These are phyloP conservation scores for Kurtzmaniella fragi DNA, from an alignment of 805 yeast genomes.

Conservation along the genomic window DNA sequence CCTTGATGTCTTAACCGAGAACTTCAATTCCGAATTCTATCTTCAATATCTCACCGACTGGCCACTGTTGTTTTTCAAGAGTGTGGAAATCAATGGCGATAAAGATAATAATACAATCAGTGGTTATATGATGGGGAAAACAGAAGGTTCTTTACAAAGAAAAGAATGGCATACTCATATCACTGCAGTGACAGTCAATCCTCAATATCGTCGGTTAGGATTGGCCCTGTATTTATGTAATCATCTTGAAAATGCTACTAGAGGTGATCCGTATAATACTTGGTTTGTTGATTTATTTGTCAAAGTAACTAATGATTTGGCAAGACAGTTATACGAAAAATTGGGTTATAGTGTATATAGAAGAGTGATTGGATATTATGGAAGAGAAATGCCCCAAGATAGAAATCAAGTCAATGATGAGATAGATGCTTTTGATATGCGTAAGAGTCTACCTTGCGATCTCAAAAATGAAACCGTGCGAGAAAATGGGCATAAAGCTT, in stretches of 20 bases:
- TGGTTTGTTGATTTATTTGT: constrained; percentile 90
- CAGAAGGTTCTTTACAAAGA: constrained; percentile 66
- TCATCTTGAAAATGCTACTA: constrained; percentile 65
- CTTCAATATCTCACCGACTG: constrained; percentile 76
- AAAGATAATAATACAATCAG: constrained; percentile 29
- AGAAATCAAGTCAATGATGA: constrained; percentile 53
- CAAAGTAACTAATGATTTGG: constrained; percentile 75
- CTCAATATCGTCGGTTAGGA: constrained; percentile 78
- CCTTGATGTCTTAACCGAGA: constrained; percentile 86
- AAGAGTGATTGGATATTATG: constrained; percentile 87
- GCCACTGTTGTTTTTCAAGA: constrained; percentile 87
- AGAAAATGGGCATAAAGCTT: constrained; percentile 52
- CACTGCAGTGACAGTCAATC: constrained; percentile 89
- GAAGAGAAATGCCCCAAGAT: constrained; percentile 44
- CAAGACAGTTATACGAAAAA: constrained; percentile 77
- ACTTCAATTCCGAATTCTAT: constrained; percentile 80
- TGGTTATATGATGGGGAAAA: constrained; percentile 93
- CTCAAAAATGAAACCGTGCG: constrained; percentile 48
- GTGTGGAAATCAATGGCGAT: constrained; percentile 36
- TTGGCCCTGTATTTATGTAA: constrained; percentile 77
- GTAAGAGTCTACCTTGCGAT: constrained; percentile 61
- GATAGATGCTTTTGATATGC: constrained; percentile 86
- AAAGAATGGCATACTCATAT: constrained; percentile 95
- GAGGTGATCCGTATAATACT: constrained; percentile 68
- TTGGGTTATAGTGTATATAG: constrained; percentile 82